A percentile compares a stretch with the other conserved stretches of the same genome.
Conservation (phyloP, 202 grass and related monocot species). For the Schoenoplectus tabernaemontani region DNA sequence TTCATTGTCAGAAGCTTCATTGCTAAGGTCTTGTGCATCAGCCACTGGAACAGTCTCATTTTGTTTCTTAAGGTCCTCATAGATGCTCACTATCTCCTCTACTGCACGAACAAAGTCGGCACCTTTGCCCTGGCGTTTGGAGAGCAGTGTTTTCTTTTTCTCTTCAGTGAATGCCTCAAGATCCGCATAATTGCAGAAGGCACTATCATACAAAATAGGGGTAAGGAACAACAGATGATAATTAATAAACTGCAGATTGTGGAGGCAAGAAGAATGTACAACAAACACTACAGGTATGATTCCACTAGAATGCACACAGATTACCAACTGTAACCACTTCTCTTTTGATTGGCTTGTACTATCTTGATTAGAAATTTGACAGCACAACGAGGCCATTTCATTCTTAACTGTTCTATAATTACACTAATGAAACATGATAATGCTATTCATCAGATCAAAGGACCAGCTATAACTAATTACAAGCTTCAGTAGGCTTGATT, state of each 20-base stretch:
- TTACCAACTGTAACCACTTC: not conserved
- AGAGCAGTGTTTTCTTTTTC: constrained; percentile 81
- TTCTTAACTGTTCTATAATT: not conserved
- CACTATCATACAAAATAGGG: constrained; percentile 41
- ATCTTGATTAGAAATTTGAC: not conserved
- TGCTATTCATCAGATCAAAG: not conserved
- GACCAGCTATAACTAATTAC: not conserved
- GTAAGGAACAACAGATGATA: constrained; percentile 29
- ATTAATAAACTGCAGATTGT: not conserved
- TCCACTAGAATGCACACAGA: not conserved
- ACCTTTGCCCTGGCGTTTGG: constrained; percentile 78
- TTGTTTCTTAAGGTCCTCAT: constrained; percentile 67
- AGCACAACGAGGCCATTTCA: not conserved
- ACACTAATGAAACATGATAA: not conserved
- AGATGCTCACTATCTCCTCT: constrained; percentile 84
- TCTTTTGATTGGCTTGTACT: not conserved
- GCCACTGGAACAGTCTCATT: constrained; percentile 10
- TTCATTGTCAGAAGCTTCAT: constrained; percentile 12
- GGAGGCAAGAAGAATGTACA: not conserved
- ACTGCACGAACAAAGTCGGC: constrained; percentile 89
- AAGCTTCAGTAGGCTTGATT: not conserved
- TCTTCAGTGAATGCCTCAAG: constrained; percentile 94
- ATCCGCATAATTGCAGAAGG: constrained; percentile 89
- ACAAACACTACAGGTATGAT: not conserved
- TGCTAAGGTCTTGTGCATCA: not conserved